A percentile compares a stretch with the other conserved stretches of the same genome.
Evolutionary conservation across 345 rosid species (phyloP).

Genomic region (Eucalyptus melliodora): DNA sequence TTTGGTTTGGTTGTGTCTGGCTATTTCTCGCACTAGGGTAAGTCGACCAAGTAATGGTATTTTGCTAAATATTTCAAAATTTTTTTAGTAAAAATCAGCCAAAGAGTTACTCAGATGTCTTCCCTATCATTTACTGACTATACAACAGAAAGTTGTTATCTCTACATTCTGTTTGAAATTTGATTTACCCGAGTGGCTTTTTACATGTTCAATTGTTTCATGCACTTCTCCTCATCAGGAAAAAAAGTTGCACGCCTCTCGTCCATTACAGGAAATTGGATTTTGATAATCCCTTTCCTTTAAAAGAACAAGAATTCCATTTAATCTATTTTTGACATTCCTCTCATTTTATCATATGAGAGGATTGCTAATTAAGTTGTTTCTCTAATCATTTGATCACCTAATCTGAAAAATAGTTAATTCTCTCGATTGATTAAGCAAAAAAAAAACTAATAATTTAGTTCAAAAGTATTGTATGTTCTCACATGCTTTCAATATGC

Average conservation of each 20-base stretch:
- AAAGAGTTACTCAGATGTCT: not conserved
- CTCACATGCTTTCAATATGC: not conserved
- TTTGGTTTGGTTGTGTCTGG: not conserved
- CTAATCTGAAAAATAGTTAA: not conserved
- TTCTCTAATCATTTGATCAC: not conserved
- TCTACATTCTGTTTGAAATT: not conserved
- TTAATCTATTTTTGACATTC: not conserved
- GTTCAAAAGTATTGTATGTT: not conserved
- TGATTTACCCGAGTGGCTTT: not conserved
- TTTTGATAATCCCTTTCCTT: not conserved
- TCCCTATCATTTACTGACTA: not conserved
- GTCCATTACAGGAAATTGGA: not conserved
- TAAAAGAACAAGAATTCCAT: not conserved
- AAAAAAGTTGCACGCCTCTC: not conserved
- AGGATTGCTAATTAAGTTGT: not conserved
- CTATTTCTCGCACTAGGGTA: not conserved
- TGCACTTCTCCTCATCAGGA: not conserved
- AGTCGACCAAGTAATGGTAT: not conserved
- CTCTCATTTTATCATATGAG: not conserved
- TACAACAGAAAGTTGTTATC: not conserved
- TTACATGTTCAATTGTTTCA: not conserved
- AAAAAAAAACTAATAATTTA: not conserved
- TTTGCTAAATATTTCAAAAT: not conserved
- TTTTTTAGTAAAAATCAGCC: not conserved
- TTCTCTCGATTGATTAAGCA: not conserved